phyloP scores from a whole-genome alignment of 371 early-diverging fungal genomes.

The Apophysomyces sp. region DNA sequence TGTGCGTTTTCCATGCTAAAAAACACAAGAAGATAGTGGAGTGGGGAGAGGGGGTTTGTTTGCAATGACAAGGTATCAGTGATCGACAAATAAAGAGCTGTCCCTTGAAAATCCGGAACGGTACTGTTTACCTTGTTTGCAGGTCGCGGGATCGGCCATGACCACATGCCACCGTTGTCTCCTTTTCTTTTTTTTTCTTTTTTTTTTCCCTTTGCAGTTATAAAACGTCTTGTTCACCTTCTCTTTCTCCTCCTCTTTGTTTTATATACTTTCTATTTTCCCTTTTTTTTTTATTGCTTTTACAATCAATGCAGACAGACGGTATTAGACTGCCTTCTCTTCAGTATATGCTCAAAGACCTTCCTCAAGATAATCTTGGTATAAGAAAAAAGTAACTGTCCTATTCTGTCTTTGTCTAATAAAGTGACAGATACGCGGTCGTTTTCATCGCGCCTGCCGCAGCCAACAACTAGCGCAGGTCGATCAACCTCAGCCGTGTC shows the following conservation, averaged over 20 bases:
- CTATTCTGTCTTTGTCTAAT: no score
- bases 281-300: background rate
- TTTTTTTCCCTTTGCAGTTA: background rate
- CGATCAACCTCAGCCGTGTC: background rate
- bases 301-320: background rate
- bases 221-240: background rate
- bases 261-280: background rate
- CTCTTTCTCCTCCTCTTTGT: background rate
- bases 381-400: no score
- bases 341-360: background rate
- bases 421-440: background rate
- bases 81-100: background rate
- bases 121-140: background rate
- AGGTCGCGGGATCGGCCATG: conserved; percentile 4
- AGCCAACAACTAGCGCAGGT: background rate
- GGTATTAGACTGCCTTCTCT: background rate
- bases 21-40: no score
- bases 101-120: conserved; percentile 3
- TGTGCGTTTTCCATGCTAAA: no score
- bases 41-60: background rate
- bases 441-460: background rate
- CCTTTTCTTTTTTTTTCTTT: background rate
- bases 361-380: background rate
- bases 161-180: background rate
- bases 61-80: background rate